These are phyloP conservation scores for Ceratocystis huliohia DNA, from an alignment of 2,329 filamentous ascomycete species.

Conservation along the genomic window DNA sequence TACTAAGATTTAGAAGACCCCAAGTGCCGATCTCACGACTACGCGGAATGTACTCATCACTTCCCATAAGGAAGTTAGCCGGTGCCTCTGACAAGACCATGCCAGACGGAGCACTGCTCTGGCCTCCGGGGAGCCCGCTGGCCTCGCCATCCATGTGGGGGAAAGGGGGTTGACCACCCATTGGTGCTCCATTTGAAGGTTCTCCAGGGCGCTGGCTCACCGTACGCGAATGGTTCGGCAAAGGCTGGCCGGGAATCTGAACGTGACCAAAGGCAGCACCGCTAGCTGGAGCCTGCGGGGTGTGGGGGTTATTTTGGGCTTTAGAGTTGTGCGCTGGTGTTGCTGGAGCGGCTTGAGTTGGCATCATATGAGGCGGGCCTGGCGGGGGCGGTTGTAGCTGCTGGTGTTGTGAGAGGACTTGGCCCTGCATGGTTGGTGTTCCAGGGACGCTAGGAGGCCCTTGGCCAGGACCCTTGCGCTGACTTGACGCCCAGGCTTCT, in stretches of 20 bases:
- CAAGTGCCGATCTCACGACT: constrained; percentile 44
- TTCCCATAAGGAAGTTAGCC: constrained; percentile 11
- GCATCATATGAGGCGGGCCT: constrained; percentile 31
- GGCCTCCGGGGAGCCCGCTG: background rate
- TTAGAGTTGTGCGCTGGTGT: constrained; percentile 1
- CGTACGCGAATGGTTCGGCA: constrained; percentile 28
- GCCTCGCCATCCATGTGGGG: background rate
- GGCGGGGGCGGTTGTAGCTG: constrained; percentile 28
- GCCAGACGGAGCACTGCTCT: constrained; percentile 28
- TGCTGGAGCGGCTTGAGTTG: constrained; percentile 23
- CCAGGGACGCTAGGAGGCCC: constrained; percentile 13
- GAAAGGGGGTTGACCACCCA: background rate
- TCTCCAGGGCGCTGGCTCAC: background rate
- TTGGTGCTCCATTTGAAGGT: background rate
- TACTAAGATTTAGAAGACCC: constrained; percentile 60
- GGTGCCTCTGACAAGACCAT: constrained; percentile 21
- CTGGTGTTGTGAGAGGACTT: constrained; percentile 25
- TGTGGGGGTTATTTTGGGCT: constrained; percentile 23
- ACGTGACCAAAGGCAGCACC: constrained; percentile 21
- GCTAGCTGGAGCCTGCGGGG: constrained; percentile 24
- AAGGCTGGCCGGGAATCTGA: constrained; percentile 25
- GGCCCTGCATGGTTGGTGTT: constrained; percentile 27
- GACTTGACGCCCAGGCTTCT: constrained; percentile 47
- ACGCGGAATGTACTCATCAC: constrained; percentile 43
- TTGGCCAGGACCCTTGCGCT: constrained; percentile 29